Evolutionary conservation across 1,139 yeast species (phyloP).

Genomic region (Yamadazyma diospyri): DNA sequence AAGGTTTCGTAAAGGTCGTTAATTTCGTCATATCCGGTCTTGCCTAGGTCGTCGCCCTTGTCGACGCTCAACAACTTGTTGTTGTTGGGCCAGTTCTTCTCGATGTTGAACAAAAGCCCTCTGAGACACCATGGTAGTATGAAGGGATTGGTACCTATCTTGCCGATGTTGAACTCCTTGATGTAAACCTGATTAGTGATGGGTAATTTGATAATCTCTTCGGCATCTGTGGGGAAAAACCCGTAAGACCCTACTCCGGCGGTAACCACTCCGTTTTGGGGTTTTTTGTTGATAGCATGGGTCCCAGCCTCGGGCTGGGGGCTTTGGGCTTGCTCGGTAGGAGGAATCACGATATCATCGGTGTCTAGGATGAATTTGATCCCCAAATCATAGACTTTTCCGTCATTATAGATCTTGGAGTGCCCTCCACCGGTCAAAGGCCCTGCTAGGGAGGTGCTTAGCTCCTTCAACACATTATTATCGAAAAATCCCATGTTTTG

Average conservation of each 20-base stretch:
- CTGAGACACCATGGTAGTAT: conserved; percentile 90
- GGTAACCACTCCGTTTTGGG: conserved; percentile 16
- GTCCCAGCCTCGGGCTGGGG: not conserved
- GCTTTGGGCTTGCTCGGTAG: conserved; percentile 14
- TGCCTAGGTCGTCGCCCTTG: conserved; percentile 24
- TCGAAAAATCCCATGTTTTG: conserved; percentile 68
- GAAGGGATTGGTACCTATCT: conserved; percentile 72
- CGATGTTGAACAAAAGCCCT: conserved; percentile 65
- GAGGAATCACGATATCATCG: conserved; percentile 50
- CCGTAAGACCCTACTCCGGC: conserved; percentile 23
- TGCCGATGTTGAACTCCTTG: conserved; percentile 58
- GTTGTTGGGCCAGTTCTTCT: conserved; percentile 50
- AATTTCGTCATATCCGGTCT: conserved; percentile 51
- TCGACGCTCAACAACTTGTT: conserved; percentile 25
- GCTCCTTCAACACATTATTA: conserved; percentile 75
- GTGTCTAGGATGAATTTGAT: conserved; percentile 74
- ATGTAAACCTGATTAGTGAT: conserved; percentile 49
- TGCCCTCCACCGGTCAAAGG: conserved; percentile 94
- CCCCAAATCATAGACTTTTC: conserved; percentile 79
- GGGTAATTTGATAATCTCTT: conserved; percentile 23
- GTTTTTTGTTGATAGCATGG: conserved; percentile 1
- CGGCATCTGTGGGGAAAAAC: conserved; percentile 9
- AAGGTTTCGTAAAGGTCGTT: conserved; percentile 63
- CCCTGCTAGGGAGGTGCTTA: conserved; percentile 81
- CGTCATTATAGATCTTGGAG: conserved; percentile 82